Conservation (phyloP, 2,329 filamentous ascomycete species). For the Cadophora malorum region DNA sequence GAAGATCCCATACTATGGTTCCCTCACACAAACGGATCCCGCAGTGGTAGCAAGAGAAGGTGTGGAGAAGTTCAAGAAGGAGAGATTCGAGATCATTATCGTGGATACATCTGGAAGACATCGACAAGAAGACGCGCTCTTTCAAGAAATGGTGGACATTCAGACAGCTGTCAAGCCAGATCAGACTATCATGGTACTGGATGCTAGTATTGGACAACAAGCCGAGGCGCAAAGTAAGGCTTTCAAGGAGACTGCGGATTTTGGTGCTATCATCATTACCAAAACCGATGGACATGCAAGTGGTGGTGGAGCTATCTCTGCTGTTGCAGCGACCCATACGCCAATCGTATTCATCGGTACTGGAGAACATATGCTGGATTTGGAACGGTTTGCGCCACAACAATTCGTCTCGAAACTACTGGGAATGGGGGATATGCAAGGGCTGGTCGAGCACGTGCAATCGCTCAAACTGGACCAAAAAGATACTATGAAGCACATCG, state of each 20-base stretch:
- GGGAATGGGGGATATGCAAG: conserved; percentile 97
- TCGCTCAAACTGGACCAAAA: conserved; percentile 95
- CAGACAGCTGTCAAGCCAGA: conserved; percentile 89
- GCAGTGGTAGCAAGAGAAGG: conserved; percentile 93
- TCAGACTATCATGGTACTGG: conserved; percentile 98
- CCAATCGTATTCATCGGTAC: conserved; percentile 98
- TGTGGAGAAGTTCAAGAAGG: conserved; percentile 99
- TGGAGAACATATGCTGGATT: conserved; percentile 94
- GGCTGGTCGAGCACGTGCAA: conserved; percentile 95
- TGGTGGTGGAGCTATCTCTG: conserved; percentile 96
- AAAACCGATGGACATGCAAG: conserved; percentile 97
- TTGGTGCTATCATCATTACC: conserved; percentile 98
- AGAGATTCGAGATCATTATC: conserved; percentile 97
- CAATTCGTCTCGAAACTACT: conserved; percentile 93
- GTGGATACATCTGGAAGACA: conserved; percentile 97
- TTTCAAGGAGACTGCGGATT: conserved; percentile 97
- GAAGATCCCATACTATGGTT: conserved; percentile 98
- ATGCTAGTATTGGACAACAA: conserved; percentile 94
- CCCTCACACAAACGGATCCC: conserved; percentile 93
- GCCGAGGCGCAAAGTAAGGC: conserved; percentile 94
- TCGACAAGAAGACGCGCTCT: conserved; percentile 91
- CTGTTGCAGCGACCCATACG: conserved; percentile 93
- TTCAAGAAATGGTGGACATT: conserved; percentile 98
- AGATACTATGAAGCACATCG: conserved; percentile 98
- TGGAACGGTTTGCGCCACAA: conserved; percentile 91